Percentiles rank a stretch among this genome's conserved stretches.
These are phyloP conservation scores for Corchorus capsularis DNA, from an alignment of 345 rosid genomes.

Conservation along the genomic window DNA sequence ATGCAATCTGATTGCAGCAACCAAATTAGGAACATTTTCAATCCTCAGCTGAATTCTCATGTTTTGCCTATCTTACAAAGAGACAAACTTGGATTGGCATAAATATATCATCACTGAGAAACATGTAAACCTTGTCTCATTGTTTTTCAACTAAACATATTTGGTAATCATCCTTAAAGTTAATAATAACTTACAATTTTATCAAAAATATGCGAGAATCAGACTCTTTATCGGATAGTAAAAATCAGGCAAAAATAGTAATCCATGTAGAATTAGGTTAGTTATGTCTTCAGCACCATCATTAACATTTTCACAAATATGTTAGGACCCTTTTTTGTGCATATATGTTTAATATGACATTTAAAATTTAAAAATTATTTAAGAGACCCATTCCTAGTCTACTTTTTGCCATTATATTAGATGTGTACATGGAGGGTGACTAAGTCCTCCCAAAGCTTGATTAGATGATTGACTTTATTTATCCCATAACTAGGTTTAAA, in stretches of 20 bases:
- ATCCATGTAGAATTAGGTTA: background rate
- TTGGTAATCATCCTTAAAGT: no score
- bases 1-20: background rate
- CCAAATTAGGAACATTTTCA: background rate
- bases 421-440: background rate
- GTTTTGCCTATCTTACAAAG: background rate
- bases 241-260: no score
- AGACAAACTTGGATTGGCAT: background rate
- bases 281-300: background rate
- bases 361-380: background rate
- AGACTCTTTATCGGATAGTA: no score
- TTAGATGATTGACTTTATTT: background rate
- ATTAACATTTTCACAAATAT: background rate
- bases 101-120: no score
- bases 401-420: background rate
- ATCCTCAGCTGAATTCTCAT: background rate
- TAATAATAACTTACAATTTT: no score
- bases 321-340: background rate
- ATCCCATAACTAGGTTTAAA: background rate
- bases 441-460: background rate
- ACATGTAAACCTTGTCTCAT: no score
- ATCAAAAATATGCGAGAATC: no score
- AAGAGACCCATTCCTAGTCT: background rate
- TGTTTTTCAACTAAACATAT: no score
- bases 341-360: background rate